Evolutionary conservation across 2,329 filamentous ascomycete genomes (phyloP).

Genomic region (Fusarium lateritium): DNA sequence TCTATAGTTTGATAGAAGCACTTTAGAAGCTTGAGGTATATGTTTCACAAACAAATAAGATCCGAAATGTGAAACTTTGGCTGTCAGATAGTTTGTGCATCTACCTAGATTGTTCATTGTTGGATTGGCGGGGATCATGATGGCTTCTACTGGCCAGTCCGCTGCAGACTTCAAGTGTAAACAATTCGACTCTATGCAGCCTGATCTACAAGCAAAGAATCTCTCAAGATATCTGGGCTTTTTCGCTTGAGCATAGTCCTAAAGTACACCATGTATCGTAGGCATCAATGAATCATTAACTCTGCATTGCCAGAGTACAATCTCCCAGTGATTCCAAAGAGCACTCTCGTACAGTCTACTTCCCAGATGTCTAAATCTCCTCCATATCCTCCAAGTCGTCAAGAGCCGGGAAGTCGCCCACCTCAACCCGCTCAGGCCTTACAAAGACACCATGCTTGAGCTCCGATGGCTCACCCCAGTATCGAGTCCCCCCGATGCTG

Average conservation of each 20-base stretch:
- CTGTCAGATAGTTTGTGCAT: not conserved
- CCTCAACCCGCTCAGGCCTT: constrained; percentile 81
- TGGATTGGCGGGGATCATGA: not conserved
- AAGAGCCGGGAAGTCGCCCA: constrained; percentile 79
- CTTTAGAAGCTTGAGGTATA: not conserved
- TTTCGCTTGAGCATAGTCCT: not conserved
- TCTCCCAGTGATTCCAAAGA: not conserved
- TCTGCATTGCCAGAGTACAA: not conserved
- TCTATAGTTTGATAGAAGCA: not conserved
- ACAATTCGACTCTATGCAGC: not conserved
- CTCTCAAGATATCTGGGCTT: not conserved
- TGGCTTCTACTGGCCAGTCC: not conserved
- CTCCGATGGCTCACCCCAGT: constrained; percentile 76
- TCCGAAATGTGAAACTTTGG: constrained; percentile 5
- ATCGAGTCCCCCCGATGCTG: constrained; percentile 75
- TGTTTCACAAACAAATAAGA: constrained; percentile 18
- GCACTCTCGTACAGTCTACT: not conserved
- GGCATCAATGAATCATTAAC: not conserved
- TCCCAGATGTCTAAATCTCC: constrained; percentile 68
- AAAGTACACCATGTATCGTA: not conserved
- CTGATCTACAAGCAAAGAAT: not conserved
- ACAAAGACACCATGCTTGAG: constrained; percentile 85
- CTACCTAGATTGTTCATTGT: not conserved
- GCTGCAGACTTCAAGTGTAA: not conserved
- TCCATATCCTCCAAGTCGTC: constrained; percentile 85